Conservation (phyloP, 495 filamentous ascomycete genomes). For the Polyplosphaeria fusca region DNA sequence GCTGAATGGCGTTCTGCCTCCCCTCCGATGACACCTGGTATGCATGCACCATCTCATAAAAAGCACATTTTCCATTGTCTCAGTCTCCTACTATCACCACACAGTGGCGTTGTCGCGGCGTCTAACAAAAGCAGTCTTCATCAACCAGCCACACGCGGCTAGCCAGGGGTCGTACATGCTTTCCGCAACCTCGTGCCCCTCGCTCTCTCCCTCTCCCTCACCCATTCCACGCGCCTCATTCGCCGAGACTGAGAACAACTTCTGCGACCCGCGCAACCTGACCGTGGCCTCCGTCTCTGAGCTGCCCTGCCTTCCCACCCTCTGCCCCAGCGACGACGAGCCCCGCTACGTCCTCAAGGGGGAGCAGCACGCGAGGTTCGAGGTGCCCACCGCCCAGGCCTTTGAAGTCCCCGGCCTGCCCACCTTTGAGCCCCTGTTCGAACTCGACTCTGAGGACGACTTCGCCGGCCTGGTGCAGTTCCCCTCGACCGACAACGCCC, state of each 20-base stretch:
- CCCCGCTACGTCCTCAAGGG: slow-evolving; percentile 68
- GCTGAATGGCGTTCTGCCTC: slow-evolving; percentile 75
- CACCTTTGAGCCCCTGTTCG: slow-evolving; percentile 79
- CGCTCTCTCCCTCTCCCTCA: slow-evolving; percentile 76
- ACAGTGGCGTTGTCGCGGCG: not conserved
- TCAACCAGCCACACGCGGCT: slow-evolving; percentile 61
- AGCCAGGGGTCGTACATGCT: slow-evolving; percentile 67
- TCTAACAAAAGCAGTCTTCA: slow-evolving; percentile 62
- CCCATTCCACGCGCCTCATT: slow-evolving; percentile 70
- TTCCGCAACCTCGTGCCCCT: slow-evolving; percentile 74
- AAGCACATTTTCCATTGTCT: too few relatives aligned
- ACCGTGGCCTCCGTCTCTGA: slow-evolving; percentile 68
- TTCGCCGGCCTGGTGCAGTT: slow-evolving; percentile 76
- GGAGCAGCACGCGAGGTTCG: slow-evolving; percentile 50
- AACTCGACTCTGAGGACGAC: slow-evolving; percentile 90
- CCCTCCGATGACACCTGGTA: slow-evolving; percentile 92
- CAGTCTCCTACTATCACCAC: too few relatives aligned
- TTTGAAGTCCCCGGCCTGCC: slow-evolving; percentile 63
- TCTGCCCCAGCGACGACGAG: slow-evolving; percentile 71
- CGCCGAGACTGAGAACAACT: slow-evolving; percentile 70
- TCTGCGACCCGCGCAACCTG: slow-evolving; percentile 90
- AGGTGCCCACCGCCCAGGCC: slow-evolving; percentile 45
- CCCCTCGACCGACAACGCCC: slow-evolving; percentile 51
- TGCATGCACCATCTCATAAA: slow-evolving; percentile 49
- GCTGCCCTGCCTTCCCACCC: slow-evolving; percentile 65